Evolutionary conservation across 345 rosid genomes (phyloP), one percentile per base, ranked within the genome.

Genomic region (Eucalyptus leucophloia): DNA sequence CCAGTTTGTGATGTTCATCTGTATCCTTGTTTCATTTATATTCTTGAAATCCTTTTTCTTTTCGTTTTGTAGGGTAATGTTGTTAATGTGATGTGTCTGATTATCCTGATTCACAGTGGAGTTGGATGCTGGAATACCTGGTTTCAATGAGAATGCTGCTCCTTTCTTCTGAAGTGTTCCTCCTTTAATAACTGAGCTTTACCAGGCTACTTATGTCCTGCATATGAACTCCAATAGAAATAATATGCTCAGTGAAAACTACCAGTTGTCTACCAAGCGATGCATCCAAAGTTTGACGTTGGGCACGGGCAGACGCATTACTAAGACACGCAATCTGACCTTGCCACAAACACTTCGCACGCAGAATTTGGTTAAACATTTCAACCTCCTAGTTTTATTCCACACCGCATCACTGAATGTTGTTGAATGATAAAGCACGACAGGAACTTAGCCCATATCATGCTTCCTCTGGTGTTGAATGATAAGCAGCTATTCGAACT

Each of bases 251-350:
- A 4, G 37, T 30, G 9, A 65, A 65, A 65, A 14, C 18, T 62
- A 28, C 69, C 34, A 7, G 69, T 30, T 30, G 18, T 62, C 34
- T 13, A 30, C 17, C 1, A 60, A 30, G 69, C 0, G 4, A 60
- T 7, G 18, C 3, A 0, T 13, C 34, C 3, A 1, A n/a, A 62
- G 7, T 14, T 62, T 7, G 18, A 14, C 1, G 34, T 14, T 3
- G 2, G 72, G 5, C 72, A 62, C 37, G 14, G 0, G 37, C 37
- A 30, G 18, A 30, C 3, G 19, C 19, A 0, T 30, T 14, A 7
- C 72, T 13, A 4, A 30, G n/a, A 62, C 5, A 30, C 9, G 17
- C 4, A 13, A 14, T 30, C 72, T 4, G 19, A 30, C 37, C 72
- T 65, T 65, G 19, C 72, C 37, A 65, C 37, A 30, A 65, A 14